phyloP scores from a whole-genome alignment of 192 early-diverging fungal genomes.

The Umbelopsis isabellina region DNA sequence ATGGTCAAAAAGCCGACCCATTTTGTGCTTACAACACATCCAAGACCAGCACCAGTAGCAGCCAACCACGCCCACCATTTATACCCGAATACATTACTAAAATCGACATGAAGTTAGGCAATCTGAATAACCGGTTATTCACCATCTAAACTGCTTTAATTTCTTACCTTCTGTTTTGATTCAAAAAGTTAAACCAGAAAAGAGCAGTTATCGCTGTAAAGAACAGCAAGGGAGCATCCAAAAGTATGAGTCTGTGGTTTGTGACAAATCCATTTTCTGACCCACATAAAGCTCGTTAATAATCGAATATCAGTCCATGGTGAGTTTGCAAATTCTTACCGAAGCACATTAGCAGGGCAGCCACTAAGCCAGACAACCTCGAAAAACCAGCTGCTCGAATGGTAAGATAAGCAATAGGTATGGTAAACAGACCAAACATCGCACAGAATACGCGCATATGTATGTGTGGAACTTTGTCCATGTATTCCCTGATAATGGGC shows the following conservation, averaged over 20 bases:
- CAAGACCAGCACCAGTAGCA: conserved; percentile 81
- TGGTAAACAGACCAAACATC: conserved; percentile 72
- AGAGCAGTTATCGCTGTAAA: conserved; percentile 79
- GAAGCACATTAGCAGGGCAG: conserved; percentile 76
- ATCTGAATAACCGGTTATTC: too few species aligned
- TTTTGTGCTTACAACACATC: conserved; percentile 77
- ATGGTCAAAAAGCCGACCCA: conserved; percentile 95
- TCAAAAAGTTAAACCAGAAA: conserved; percentile 85
- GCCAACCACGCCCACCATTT: conserved; percentile 88
- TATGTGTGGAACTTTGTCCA: conserved; percentile 83
- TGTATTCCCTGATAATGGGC: too few species aligned
- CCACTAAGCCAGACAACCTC: conserved; percentile 71
- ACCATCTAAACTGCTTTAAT: not conserved
- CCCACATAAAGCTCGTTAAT: not conserved
- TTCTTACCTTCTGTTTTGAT: conserved; percentile 30
- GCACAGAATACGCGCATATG: conserved; percentile 80
- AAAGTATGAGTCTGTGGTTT: conserved; percentile 86
- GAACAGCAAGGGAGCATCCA: conserved; percentile 88
- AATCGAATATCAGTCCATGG: not conserved
- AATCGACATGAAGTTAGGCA: not conserved
- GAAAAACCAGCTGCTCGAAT: conserved; percentile 81
- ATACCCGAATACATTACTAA: conserved; percentile 66
- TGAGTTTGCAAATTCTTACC: conserved; percentile 49
- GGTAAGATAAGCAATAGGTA: conserved; percentile 82
- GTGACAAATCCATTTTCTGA: conserved; percentile 87